Conservation (phyloP, 345 rosid species). For the Eucalyptus pauciflora region DNA sequence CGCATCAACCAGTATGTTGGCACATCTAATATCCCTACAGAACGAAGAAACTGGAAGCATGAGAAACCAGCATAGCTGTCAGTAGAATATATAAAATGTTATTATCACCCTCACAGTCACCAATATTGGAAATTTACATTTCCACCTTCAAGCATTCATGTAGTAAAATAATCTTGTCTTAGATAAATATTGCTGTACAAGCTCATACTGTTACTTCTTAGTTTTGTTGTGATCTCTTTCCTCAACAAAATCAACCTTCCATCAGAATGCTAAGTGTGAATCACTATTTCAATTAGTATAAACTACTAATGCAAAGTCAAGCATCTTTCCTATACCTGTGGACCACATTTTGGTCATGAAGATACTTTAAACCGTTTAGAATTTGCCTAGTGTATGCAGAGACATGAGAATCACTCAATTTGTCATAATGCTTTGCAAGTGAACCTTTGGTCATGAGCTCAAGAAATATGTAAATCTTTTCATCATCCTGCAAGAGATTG, state of each 20-base stretch:
- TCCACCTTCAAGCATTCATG: too few species aligned
- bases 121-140: too few species aligned
- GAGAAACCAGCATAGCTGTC: too few species aligned
- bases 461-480: constrained; percentile 13
- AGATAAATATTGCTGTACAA: too few species aligned
- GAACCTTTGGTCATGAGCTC: constrained; percentile 53
- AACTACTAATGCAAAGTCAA: background rate
- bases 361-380: constrained; percentile 64
- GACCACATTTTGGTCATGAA: constrained; percentile 48
- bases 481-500: constrained; percentile 33
- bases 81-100: too few species aligned
- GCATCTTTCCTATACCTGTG: constrained; percentile 4
- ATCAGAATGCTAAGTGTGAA: background rate
- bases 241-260: background rate
- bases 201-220: background rate
- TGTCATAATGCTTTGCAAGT: constrained; percentile 23
- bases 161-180: too few species aligned
- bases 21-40: too few species aligned
- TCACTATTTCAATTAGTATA: background rate
- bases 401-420: constrained; percentile 48
- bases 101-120: too few species aligned
- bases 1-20: too few species aligned
- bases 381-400: constrained; percentile 8
- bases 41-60: too few species aligned
- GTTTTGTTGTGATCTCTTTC: background rate